Percentiles rank a stretch among this genome's conserved stretches.
Evolutionary conservation across 129 eudicot genomes (phyloP).

Genomic region (Ambrosia trifida): DNA sequence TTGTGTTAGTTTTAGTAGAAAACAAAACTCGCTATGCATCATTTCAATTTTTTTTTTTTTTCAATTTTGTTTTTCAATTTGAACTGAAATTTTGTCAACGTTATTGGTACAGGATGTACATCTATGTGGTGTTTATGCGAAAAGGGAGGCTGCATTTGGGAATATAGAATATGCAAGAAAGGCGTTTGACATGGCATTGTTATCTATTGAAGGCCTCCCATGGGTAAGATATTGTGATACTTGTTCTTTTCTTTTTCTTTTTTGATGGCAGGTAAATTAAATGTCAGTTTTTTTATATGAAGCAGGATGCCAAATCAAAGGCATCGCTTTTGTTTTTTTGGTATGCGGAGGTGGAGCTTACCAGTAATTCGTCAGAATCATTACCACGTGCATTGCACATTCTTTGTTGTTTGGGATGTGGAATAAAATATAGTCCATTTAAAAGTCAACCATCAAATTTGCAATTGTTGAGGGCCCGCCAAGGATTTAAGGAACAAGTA

Average conservation of each 20-base stretch:
- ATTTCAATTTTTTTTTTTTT: too few relatives aligned
- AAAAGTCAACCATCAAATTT: constrained; percentile 71
- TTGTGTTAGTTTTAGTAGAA: too few relatives aligned
- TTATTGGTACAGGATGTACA: constrained; percentile 66
- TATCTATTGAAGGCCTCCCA: constrained; percentile 67
- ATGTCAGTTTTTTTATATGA: background rate
- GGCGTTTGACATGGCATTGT: constrained; percentile 95
- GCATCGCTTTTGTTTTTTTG: constrained; percentile 69
- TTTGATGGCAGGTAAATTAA: background rate
- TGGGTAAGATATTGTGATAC: constrained; percentile 44
- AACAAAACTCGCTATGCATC: too few relatives aligned
- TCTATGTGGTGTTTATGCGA: constrained; percentile 93
- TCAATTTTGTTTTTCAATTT: too few relatives aligned
- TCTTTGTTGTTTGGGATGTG: constrained; percentile 83
- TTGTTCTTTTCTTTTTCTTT: background rate
- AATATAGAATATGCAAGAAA: constrained; percentile 85
- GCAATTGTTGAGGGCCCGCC: constrained; percentile 85
- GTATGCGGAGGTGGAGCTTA: constrained; percentile 90
- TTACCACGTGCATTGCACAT: constrained; percentile 69
- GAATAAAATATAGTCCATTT: constrained; percentile 69
- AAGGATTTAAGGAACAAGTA: constrained; percentile 81
- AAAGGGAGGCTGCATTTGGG: constrained; percentile 82
- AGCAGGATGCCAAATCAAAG: constrained; percentile 67
- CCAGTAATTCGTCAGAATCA: constrained; percentile 47
- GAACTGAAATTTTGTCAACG: background rate